These are phyloP conservation scores for Globisporangium paroecandrum DNA, from an alignment of 352 stramenopile species.

Conservation along the genomic window DNA sequence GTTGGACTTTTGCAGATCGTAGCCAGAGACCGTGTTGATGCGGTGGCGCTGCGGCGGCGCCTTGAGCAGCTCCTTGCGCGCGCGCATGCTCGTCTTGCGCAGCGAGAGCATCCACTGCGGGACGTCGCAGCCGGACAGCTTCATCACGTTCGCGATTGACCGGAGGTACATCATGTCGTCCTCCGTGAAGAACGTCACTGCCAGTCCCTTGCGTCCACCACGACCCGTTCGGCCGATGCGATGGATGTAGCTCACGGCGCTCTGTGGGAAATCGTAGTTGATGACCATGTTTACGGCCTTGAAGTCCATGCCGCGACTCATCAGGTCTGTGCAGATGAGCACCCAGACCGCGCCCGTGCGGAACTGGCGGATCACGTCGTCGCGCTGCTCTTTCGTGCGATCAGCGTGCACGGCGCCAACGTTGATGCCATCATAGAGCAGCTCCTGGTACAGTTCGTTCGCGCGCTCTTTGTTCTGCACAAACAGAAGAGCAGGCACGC, in stretches of 20 bases:
- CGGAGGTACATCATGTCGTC: constrained; percentile 93
- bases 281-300: constrained; percentile 99
- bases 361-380: constrained; percentile 94
- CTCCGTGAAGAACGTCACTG: constrained; percentile 98
- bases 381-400: constrained; percentile 91
- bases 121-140: constrained; percentile 96
- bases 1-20: constrained; percentile 83
- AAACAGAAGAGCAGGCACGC: constrained; percentile 97
- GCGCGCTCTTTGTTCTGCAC: constrained; percentile 98
- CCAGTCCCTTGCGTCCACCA: constrained; percentile 89
- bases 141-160: constrained; percentile 98
- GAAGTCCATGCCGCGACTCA: constrained; percentile 99
- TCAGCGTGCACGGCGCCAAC: constrained; percentile 98
- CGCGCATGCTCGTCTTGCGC: constrained; percentile 78
- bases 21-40: constrained; percentile 85
- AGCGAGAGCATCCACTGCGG: constrained; percentile 98
- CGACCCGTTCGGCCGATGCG: constrained; percentile 95
- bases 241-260: constrained; percentile 95
- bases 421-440: constrained; percentile 97
- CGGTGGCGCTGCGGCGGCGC: constrained; percentile 62
- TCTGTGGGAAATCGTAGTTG: constrained; percentile 99
- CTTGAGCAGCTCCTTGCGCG: constrained; percentile 82
- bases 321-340: constrained; percentile 99
- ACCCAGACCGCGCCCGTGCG: constrained; percentile 96
- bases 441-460: constrained; percentile 96